Conservation (phyloP, 768 basidiomycete genomes). For the Daedalea quercina region DNA sequence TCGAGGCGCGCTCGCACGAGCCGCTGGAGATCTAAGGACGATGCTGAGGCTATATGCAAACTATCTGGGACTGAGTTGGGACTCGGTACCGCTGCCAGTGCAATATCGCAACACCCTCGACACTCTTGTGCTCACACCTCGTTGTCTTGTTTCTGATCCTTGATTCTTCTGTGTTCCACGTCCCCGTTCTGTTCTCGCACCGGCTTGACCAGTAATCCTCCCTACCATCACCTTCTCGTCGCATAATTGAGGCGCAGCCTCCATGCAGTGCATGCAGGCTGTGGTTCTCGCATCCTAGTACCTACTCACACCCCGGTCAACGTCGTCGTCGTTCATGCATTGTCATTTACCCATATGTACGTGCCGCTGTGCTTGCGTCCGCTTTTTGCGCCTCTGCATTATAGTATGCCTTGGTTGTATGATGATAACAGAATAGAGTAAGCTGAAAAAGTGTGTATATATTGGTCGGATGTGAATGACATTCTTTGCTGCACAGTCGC, state of each 20-base stretch:
- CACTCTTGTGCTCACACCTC: conserved; percentile 10
- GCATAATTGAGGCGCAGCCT: neutral
- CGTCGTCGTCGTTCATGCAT: too few species aligned
- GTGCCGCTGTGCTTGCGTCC: conserved; percentile 3
- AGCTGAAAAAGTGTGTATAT: conserved; percentile 1
- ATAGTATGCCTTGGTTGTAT: conserved; percentile 4
- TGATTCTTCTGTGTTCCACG: neutral
- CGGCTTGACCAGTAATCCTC: neutral
- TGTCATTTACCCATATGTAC: neutral
- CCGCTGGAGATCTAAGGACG: conserved; percentile 69
- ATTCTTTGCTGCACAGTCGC: neutral
- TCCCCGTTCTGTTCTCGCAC: neutral
- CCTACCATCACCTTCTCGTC: neutral
- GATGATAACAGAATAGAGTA: conserved; percentile 4
- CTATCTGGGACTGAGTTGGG: conserved; percentile 1
- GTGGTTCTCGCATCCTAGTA: neutral
- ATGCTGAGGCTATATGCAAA: neutral
- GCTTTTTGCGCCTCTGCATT: conserved; percentile 1
- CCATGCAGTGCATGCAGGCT: neutral
- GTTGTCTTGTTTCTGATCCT: neutral
- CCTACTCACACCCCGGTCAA: neutral
- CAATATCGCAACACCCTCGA: conserved; percentile 11
- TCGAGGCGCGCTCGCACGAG: conserved; percentile 83
- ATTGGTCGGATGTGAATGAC: conserved; percentile 7
- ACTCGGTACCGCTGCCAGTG: conserved; percentile 6